These are phyloP conservation scores for Amborella trichopoda DNA, from an alignment of 164 flowering plant genomes.

Conservation along the genomic window DNA sequence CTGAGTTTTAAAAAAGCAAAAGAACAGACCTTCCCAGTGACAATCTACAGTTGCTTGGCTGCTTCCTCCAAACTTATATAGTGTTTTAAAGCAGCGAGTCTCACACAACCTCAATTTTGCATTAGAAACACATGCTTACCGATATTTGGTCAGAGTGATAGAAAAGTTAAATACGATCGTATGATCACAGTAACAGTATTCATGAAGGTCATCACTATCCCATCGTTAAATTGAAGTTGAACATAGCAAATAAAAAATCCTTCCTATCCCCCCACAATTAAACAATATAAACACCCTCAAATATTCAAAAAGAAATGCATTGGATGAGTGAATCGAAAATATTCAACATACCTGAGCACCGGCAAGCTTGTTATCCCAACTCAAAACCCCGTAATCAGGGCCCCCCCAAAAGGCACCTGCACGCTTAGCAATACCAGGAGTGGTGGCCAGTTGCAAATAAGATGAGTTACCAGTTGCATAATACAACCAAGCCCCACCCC, in stretches of 20 bases:
- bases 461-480: constrained; percentile 87
- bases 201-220: too few species aligned
- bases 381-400: constrained; percentile 80
- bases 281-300: not conserved
- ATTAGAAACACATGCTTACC: too few species aligned
- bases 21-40: too few species aligned
- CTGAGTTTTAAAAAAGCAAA: too few species aligned
- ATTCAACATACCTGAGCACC: constrained; percentile 71
- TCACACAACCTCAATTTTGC: too few species aligned
- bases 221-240: too few species aligned
- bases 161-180: too few species aligned
- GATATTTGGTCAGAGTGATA: too few species aligned
- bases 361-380: constrained; percentile 97
- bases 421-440: constrained; percentile 61
- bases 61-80: too few species aligned
- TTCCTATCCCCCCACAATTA: not conserved
- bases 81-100: too few species aligned
- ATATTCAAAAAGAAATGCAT: not conserved
- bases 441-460: constrained; percentile 71
- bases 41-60: too few species aligned
- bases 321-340: not conserved
- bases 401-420: constrained; percentile 70
- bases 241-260: not conserved
- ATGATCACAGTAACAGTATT: too few species aligned
- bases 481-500: constrained; percentile 96